Conservation (phyloP, 805 yeast species). For the Saccharomyces eubayanus region DNA sequence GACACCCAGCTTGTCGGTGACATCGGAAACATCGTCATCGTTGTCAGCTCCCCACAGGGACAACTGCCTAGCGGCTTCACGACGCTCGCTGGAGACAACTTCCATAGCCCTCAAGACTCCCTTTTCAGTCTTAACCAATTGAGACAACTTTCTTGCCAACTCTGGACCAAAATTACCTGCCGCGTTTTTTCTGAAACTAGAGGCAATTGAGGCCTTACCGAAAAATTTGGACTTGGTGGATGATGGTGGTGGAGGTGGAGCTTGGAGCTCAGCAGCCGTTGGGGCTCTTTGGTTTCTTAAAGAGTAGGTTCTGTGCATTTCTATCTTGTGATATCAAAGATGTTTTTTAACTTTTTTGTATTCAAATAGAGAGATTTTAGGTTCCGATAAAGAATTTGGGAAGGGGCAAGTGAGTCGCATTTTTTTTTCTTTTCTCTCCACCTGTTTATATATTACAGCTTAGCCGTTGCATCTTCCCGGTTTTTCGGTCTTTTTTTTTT, state of each 20-base stretch:
- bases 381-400: not conserved
- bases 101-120: conserved; percentile 90
- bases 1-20: conserved; percentile 95
- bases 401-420: not conserved
- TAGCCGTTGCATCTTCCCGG: not conserved
- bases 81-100: conserved; percentile 85
- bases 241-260: conserved; percentile 77
- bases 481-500: not conserved
- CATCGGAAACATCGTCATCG: conserved; percentile 94
- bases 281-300: conserved; percentile 73
- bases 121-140: conserved; percentile 92
- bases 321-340: not conserved
- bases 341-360: not conserved
- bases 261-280: conserved; percentile 69
- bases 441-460: not conserved
- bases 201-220: conserved; percentile 64
- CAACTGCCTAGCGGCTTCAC: conserved; percentile 93
- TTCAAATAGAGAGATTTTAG: not conserved
- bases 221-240: conserved; percentile 66
- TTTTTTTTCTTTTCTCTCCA: not conserved
- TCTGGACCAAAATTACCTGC: conserved; percentile 95
- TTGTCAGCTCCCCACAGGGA: conserved; percentile 97
- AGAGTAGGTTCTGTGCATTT: conserved; percentile 80
- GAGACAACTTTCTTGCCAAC: conserved; percentile 82
- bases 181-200: conserved; percentile 66